Percentiles rank a stretch among this genome's conserved stretches.
phyloP scores from a whole-genome alignment of 331 rosid species.

The Phaseolus coccineus region DNA sequence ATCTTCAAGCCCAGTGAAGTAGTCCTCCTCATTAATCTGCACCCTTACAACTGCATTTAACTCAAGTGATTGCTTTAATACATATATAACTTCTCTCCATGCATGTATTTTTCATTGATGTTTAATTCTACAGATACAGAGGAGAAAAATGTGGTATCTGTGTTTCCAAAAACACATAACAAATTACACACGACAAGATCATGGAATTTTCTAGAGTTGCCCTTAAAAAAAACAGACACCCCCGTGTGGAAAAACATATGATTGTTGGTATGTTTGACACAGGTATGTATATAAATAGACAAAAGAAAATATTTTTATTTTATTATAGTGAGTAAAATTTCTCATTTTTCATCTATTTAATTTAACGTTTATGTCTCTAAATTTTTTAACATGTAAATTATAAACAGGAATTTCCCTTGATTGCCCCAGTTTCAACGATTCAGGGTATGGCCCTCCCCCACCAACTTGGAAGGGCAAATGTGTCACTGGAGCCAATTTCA shows the following conservation, averaged over 20 bases:
- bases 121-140: conserved; percentile 42
- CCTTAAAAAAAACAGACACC: conserved; percentile 31
- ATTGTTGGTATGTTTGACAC: conserved; percentile 71
- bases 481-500: conserved; percentile 58
- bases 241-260: conserved; percentile 51
- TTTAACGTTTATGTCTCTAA: background rate
- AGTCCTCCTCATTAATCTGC: too few relatives aligned
- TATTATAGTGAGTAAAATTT: too few relatives aligned
- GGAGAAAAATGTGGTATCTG: conserved; percentile 60
- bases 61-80: too few relatives aligned
- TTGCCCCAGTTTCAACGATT: conserved; percentile 68
- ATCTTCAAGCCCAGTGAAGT: too few relatives aligned
- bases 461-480: conserved; percentile 73
- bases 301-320: background rate
- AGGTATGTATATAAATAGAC: conserved; percentile 42
- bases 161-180: conserved; percentile 57
- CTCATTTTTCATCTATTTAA: too few relatives aligned
- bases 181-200: conserved; percentile 75
- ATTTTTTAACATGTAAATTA: background rate
- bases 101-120: background rate
- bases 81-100: background rate
- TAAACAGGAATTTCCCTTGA: conserved; percentile 61
- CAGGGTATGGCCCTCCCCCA: conserved; percentile 68
- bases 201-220: conserved; percentile 72
- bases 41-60: too few relatives aligned